Evolutionary conservation across 352 stramenopile species (phyloP), one percentile per base, ranked within the genome.

Genomic region (Phytophthora vignae): DNA sequence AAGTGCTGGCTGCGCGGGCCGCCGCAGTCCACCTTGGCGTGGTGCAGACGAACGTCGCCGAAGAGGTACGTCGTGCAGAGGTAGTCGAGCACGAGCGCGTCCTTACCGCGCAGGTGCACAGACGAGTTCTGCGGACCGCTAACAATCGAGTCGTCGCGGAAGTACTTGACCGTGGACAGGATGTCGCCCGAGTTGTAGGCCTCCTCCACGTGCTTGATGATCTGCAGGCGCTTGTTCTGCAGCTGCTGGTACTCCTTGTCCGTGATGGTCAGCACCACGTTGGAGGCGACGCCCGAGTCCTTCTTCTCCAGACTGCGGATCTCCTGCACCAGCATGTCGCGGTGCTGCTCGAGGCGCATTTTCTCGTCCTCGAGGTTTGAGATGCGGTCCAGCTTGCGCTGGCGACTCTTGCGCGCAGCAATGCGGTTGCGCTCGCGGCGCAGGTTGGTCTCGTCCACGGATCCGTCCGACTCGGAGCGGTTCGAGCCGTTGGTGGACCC

Each of bases 131-230:
- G 89, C 25, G 89, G 87, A 0, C 89, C 89, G 49, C 85, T 93
- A 38, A 96, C 86, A 68, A 96, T 96, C 72, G 89, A 96, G 69
- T 96, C 89, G 64, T 96, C 89, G n/a, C 89, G 89, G 53, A 96
- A 89, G 67, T 92, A 89, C 73, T 93, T 77, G 60, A 94, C 79
- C 36, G 84, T 93, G 19, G 87, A 84, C 12, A 90, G 75, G 36
- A 96, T 94, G 60, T 94, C 86, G 8, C 85, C 84, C 38, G 77
- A 83, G 73, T 95, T 95, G 77, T 95, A 96, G 27, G 88, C 87
- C 25, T 91, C 78, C 54, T 94, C 85, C 8, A 96, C 78, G 44
- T 81, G 82, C 67, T 94, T 90, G 61, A 96, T 96, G 66, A 95
- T 92, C 58, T 91, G 80, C 53, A 91, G 71, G n/a, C 89, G 87